Evolutionary conservation across 805 yeast genomes (phyloP).

Genomic region (Clavispora fructus): DNA sequence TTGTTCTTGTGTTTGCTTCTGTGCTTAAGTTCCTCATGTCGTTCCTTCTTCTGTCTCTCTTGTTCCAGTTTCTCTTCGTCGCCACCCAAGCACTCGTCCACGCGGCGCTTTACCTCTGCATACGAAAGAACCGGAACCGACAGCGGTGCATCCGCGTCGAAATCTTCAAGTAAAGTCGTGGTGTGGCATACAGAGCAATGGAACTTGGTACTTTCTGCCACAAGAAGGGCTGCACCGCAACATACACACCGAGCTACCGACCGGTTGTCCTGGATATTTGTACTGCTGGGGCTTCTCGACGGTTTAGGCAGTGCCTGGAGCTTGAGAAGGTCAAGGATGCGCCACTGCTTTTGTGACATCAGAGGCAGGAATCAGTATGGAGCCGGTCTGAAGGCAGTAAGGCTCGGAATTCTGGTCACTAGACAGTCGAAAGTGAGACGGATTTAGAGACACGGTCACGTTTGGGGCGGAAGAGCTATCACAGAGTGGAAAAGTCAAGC

Average conservation of each 20-base stretch:
- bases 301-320: constrained; percentile 14
- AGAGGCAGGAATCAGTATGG: no score
- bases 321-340: constrained; percentile 15
- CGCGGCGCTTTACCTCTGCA: constrained; percentile 24
- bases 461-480: no score
- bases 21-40: no score
- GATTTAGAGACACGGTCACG: no score
- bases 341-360: constrained; percentile 12
- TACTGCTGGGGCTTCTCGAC: constrained; percentile 7
- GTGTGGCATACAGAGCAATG: constrained; percentile 62
- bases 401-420: no score
- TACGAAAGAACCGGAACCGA: constrained; percentile 21
- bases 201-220: constrained; percentile 33
- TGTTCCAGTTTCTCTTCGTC: not conserved
- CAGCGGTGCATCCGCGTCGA: constrained; percentile 2
- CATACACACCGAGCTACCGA: constrained; percentile 25
- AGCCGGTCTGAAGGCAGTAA: no score
- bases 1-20: no score
- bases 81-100: constrained; percentile 27
- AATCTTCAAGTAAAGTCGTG: constrained; percentile 28
- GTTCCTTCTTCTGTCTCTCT: no score
- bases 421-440: no score
- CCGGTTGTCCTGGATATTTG: constrained; percentile 1
- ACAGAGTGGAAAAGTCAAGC: no score
- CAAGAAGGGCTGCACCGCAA: constrained; percentile 32